These are phyloP conservation scores for Botrytis elliptica DNA, from an alignment of 2,329 filamentous ascomycete species.

Conservation along the genomic window DNA sequence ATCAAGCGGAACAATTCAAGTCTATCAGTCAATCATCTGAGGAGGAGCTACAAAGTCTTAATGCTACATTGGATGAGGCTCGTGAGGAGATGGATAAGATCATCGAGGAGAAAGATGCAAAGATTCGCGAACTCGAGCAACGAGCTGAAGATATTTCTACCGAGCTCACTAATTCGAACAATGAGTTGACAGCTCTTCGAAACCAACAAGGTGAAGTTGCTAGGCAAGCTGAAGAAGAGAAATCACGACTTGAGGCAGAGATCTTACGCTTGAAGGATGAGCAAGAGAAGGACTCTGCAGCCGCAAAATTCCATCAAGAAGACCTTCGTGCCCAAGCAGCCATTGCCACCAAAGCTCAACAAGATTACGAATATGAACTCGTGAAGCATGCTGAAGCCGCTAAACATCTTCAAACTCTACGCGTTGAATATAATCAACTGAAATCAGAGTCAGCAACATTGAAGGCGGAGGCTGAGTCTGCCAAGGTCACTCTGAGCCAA, in stretches of 20 bases:
- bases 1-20: constrained; percentile 84
- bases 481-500: constrained; percentile 73
- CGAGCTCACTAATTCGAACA: constrained; percentile 79
- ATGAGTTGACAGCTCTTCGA: constrained; percentile 75
- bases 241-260: constrained; percentile 73
- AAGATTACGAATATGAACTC: constrained; percentile 92
- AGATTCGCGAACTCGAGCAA: constrained; percentile 78
- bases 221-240: constrained; percentile 76
- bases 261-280: constrained; percentile 80
- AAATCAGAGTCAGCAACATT: constrained; percentile 74
- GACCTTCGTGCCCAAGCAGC: constrained; percentile 91
- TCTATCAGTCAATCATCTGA: constrained; percentile 83
- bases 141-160: constrained; percentile 78
- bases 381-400: constrained; percentile 96
- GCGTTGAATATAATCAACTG: constrained; percentile 76
- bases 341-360: constrained; percentile 88
- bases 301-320: constrained; percentile 82
- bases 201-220: constrained; percentile 75
- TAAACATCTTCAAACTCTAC: constrained; percentile 74
- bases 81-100: constrained; percentile 79
- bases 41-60: constrained; percentile 78
- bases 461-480: constrained; percentile 80
- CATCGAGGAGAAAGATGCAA: constrained; percentile 73
- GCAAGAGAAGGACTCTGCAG: constrained; percentile 73
- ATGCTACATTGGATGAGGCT: constrained; percentile 80